Base-by-base conservation (phyloP, 1,284 basidiomycete species). In the Cronartium quercuum region DNA sequence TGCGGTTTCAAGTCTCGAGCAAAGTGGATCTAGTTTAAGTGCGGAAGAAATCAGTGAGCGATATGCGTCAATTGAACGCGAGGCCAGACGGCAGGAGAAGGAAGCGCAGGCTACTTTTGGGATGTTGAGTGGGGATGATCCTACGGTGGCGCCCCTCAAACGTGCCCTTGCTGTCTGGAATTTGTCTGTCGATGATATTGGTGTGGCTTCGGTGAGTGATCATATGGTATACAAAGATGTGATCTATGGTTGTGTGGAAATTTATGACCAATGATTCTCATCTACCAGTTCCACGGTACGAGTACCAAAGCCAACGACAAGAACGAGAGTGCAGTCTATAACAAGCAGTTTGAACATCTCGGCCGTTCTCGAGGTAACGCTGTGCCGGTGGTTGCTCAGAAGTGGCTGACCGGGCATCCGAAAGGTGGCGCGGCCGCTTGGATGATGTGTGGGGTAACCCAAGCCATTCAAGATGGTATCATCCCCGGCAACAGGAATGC, bases 281-380 rank as follows among this genome's bases (percentile, higher is more conserved):
- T 88, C 90, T 60, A 92, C 64, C 91, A 91, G 24, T 92, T 94
- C 77, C 92, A 94, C 79, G 93, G 93, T 58, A 98, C 95, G 6
- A 95, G 93, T 80, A 98, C 96, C 51, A 90, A 89, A 79, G 95
- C 95, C 47, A 98, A 98, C 83, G 95, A 98, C 86, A 92, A 94
- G 85, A 98, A 98, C 83, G 95, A 98, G 85, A 93, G 92, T 5
- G 88, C 90, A 79, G 93, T 97, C 76, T 98, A 95, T 91, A 94
- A 98, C 82, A 88, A 93, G 78, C 89, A 97, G 81, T 91, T 98
- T 83, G 88, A 87, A 44, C 87, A 88, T 71, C 89, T 98, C 79
- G 88, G 88, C 66, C 91, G 95, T 77, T 91, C 92, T 15, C 87
- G 88, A 65, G 94, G 94, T 75, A 97, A 98, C 82, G 94, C 94